Conservation (phyloP, 148 eudicot species). For the Camellia lanceoleosa region DNA sequence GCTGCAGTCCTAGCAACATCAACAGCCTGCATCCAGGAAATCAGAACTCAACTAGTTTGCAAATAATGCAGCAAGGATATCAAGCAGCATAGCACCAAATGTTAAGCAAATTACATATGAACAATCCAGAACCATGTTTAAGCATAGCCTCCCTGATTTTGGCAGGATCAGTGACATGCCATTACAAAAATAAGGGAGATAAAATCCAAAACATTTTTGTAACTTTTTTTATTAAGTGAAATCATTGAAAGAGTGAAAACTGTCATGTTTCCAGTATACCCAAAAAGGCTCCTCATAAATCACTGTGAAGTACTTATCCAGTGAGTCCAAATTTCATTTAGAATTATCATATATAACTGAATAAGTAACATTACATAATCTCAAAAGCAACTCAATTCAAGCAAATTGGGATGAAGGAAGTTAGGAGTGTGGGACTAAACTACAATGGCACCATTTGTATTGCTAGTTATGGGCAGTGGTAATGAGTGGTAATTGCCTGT, state of each 20-base stretch:
- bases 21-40: constrained; percentile 56
- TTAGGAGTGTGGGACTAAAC: too few species aligned
- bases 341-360: background rate
- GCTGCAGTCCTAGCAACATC: constrained; percentile 86
- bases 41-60: constrained; percentile 7
- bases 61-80: background rate
- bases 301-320: background rate
- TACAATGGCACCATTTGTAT: too few species aligned
- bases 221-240: background rate
- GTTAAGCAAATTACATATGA: background rate
- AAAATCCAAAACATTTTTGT: background rate
- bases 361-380: background rate
- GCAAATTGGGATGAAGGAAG: too few species aligned
- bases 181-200: background rate
- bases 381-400: too few species aligned
- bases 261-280: background rate
- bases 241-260: background rate
- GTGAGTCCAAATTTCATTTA: background rate
- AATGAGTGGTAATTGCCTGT: too few species aligned
- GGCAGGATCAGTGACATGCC: background rate
- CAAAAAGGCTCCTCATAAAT: background rate
- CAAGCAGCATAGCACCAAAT: background rate
- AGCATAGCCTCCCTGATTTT: constrained; percentile 1
- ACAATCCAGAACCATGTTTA: constrained; percentile 7
- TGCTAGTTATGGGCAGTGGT: too few species aligned